These are phyloP conservation scores for Helotiales sp. DNA, from an alignment of 2,329 filamentous ascomycete genomes.

Conservation along the genomic window DNA sequence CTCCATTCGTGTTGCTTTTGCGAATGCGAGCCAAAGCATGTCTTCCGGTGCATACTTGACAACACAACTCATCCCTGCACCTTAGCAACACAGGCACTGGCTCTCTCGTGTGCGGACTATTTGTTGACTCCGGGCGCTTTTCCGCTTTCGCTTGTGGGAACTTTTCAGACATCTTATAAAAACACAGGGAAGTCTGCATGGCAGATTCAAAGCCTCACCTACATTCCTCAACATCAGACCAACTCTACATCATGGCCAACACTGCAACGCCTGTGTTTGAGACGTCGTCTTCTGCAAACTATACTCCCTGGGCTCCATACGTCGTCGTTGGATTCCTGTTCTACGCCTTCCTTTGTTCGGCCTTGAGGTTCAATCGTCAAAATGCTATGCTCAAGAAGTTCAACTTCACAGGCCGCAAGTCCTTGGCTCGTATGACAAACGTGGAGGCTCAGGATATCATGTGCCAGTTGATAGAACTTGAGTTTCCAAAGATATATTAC, in stretches of 20 bases:
- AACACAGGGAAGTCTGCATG: too few species aligned
- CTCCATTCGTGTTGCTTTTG: too few species aligned
- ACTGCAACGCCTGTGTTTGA: neutral
- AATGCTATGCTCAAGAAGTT: slow-evolving; percentile 48
- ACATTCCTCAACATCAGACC: neutral
- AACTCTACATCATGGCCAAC: neutral
- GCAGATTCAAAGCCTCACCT: too few species aligned
- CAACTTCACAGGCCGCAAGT: slow-evolving; percentile 51
- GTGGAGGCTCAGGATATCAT: slow-evolving; percentile 58
- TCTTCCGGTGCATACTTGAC: neutral
- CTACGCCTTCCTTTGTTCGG: slow-evolving; percentile 31
- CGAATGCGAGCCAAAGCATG: neutral
- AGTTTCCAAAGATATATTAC: slow-evolving; percentile 59
- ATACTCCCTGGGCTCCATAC: slow-evolving; percentile 16
- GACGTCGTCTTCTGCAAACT: neutral
- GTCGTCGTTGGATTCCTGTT: slow-evolving; percentile 6
- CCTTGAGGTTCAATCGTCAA: slow-evolving; percentile 47
- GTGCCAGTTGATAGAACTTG: slow-evolving; percentile 51
- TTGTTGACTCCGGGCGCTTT: neutral
- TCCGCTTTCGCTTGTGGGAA: neutral
- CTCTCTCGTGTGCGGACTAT: neutral
- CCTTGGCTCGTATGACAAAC: slow-evolving; percentile 57
- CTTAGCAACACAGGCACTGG: too few species aligned
- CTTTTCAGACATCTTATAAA: too few species aligned
- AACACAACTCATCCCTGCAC: neutral